A percentile compares a stretch with the other conserved stretches of the same genome.
Conservation (phyloP, 2,329 filamentous ascomycete species). For the Aspergillus ochraceus region DNA sequence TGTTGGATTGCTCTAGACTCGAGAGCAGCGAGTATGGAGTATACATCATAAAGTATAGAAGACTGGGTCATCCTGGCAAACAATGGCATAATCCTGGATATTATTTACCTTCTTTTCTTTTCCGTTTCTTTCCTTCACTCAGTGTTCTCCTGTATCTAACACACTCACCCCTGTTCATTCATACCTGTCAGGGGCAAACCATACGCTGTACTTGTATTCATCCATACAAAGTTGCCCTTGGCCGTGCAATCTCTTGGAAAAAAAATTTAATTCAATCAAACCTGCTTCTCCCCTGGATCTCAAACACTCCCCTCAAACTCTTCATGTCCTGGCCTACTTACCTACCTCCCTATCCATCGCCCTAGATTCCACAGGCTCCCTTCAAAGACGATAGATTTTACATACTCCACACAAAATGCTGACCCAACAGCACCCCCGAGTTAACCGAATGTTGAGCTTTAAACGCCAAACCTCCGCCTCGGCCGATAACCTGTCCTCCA, state of each 20-base stretch:
- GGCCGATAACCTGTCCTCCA: conserved; percentile 39
- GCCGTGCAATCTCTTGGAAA: not conserved
- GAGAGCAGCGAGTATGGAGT: not conserved
- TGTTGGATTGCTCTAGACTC: not conserved
- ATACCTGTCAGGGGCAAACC: not conserved
- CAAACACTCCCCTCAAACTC: not conserved
- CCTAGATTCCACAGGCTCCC: not conserved
- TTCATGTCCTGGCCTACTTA: not conserved
- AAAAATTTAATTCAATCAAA: not conserved
- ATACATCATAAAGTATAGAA: not conserved
- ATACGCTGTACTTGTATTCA: conserved; percentile 7
- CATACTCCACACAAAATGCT: not conserved
- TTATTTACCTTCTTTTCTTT: not conserved
- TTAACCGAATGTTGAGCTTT: conserved; percentile 19
- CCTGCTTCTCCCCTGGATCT: not conserved
- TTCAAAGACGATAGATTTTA: not conserved
- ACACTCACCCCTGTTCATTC: not conserved
- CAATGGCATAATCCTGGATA: not conserved
- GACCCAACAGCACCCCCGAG: conserved; percentile 1
- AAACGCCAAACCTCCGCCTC: conserved; percentile 23
- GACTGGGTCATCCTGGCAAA: not conserved
- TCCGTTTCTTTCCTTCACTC: not conserved
- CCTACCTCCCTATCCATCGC: not conserved
- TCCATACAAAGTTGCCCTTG: not conserved
- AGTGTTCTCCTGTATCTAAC: not conserved